Percentiles rank a stretch among this genome's conserved stretches.
Conservation (phyloP, 75 land plant species). For the Ceratopteris richardii region DNA sequence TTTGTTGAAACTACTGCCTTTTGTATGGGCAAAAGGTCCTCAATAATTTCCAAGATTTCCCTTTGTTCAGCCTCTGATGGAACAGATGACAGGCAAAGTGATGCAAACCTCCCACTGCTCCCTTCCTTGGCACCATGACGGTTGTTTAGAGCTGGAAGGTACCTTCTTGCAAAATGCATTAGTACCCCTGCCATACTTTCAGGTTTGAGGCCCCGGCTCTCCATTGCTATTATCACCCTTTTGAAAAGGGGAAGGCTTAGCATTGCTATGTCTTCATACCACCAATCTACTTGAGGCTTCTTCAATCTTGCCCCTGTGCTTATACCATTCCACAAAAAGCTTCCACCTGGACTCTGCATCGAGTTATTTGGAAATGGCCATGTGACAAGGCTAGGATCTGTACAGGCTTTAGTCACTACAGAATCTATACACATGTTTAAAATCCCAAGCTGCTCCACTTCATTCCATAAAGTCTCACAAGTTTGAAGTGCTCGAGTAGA, state of each 20-base stretch:
- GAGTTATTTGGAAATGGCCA: slow-evolving; percentile 49
- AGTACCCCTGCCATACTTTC: slow-evolving; percentile 64
- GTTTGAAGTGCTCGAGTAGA: slow-evolving; percentile 59
- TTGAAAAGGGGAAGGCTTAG: slow-evolving; percentile 60
- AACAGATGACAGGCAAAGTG: no score
- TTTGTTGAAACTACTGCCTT: slow-evolving; percentile 49
- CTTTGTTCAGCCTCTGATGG: slow-evolving; percentile 48
- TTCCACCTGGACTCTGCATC: slow-evolving; percentile 89
- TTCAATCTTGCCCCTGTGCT: slow-evolving; percentile 71
- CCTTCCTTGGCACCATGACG: slow-evolving; percentile 26
- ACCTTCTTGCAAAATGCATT: slow-evolving; percentile 52
- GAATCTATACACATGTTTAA: slow-evolving; percentile 63
- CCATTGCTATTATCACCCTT: slow-evolving; percentile 58
- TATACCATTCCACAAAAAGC: slow-evolving; percentile 91
- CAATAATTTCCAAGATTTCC: slow-evolving; percentile 53
- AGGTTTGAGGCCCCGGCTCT: slow-evolving; percentile 45
- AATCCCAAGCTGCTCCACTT: slow-evolving; percentile 60
- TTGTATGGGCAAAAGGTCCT: slow-evolving; percentile 46
- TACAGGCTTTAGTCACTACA: slow-evolving; percentile 47
- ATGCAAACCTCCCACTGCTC: no score
- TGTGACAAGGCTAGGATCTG: neutral
- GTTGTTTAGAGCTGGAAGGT: slow-evolving; percentile 60
- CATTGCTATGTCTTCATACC: slow-evolving; percentile 67
- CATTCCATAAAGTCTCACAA: slow-evolving; percentile 46
- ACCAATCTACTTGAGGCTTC: slow-evolving; percentile 67